phyloP scores from a whole-genome alignment of 2,329 filamentous ascomycete species.

The Ramichloridium luteum region DNA sequence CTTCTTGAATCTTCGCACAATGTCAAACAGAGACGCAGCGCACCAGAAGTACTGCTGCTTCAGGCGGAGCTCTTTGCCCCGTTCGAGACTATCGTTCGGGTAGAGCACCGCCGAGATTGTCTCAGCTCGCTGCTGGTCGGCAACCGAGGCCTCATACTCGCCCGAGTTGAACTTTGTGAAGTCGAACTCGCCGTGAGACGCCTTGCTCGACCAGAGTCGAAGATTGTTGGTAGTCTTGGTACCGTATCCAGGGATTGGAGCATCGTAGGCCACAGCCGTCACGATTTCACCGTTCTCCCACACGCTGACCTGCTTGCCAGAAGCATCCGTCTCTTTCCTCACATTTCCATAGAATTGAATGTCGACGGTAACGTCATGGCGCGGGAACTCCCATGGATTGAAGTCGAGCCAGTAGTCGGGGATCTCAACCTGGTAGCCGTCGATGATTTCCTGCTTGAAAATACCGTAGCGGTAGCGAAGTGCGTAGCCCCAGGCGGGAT shows the following conservation, averaged over 20 bases:
- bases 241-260: conserved; percentile 71
- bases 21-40: conserved; percentile 88
- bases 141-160: conserved; percentile 94
- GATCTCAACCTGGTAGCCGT: conserved; percentile 95
- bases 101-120: conserved; percentile 96
- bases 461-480: conserved; percentile 87
- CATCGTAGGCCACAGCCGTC: conserved; percentile 84
- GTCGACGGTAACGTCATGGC: conserved; percentile 89
- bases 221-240: conserved; percentile 93
- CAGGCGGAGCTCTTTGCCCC: conserved; percentile 89
- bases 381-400: conserved; percentile 97
- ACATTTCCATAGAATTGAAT: conserved; percentile 93
- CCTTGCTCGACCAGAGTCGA: conserved; percentile 94
- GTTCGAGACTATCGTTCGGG: conserved; percentile 92
- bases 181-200: conserved; percentile 92
- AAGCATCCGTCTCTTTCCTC: conserved; percentile 56
- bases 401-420: conserved; percentile 99
- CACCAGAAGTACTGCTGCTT: conserved; percentile 99
- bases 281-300: conserved; percentile 96
- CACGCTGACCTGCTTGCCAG: conserved; percentile 56
- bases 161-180: conserved; percentile 99
- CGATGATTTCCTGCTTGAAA: conserved; percentile 98
- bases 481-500: conserved; percentile 93
- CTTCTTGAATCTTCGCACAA: conserved; percentile 97
- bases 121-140: conserved; percentile 97